Conservation (phyloP, 2,329 filamentous ascomycete genomes). For the Colletotrichum agaves region DNA sequence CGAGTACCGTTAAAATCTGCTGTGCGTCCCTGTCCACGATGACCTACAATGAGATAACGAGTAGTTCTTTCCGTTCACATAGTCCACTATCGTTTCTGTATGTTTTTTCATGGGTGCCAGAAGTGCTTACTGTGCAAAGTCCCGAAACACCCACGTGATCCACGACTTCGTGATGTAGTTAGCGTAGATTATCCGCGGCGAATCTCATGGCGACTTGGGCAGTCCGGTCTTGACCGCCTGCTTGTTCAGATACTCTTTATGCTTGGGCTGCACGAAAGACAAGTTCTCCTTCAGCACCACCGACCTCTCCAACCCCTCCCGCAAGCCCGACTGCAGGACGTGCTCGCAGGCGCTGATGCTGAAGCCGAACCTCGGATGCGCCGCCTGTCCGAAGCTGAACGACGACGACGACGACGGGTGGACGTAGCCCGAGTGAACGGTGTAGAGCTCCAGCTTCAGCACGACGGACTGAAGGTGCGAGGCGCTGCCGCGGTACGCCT, state of each 20-base stretch:
- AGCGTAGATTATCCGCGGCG: too few relatives aligned
- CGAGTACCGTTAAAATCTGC: too few relatives aligned
- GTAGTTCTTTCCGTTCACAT: too few relatives aligned
- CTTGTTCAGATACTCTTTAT: conserved; percentile 21
- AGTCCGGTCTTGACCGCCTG: conserved; percentile 22
- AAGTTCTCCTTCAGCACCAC: neutral
- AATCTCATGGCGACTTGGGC: neutral
- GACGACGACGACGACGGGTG: neutral
- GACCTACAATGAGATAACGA: too few relatives aligned
- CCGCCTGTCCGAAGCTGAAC: neutral
- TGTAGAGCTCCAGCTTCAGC: conserved; percentile 24
- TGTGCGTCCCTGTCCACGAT: too few relatives aligned
- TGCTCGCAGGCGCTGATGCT: conserved; percentile 20
- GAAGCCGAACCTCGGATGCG: neutral
- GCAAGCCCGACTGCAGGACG: neutral
- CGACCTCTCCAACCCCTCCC: conserved; percentile 9
- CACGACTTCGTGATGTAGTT: too few relatives aligned
- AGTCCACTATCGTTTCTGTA: too few relatives aligned
- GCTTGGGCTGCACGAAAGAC: conserved; percentile 6
- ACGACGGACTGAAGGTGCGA: conserved; percentile 14
- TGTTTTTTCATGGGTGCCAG: too few relatives aligned
- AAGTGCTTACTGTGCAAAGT: too few relatives aligned
- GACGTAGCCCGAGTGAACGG: conserved; percentile 9
- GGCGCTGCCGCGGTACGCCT: conserved; percentile 20
- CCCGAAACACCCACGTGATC: too few relatives aligned